Evolutionary conservation across 345 rosid genomes (phyloP).

Genomic region (Rubroshorea leprosula): DNA sequence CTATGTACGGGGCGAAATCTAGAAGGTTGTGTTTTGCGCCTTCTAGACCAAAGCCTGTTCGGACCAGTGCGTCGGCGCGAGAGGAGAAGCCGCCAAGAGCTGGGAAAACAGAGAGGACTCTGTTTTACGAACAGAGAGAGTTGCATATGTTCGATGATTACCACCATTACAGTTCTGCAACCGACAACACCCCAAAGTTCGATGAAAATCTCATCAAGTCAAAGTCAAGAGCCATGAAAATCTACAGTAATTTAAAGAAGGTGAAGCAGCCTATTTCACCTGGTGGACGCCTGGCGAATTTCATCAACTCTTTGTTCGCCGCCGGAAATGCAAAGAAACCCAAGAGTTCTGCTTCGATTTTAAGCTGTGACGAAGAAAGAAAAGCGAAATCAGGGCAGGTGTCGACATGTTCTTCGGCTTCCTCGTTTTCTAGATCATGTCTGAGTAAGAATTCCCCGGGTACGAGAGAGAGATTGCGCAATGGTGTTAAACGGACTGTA

Average conservation of each 20-base stretch:
- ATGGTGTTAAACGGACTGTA: constrained; percentile 55
- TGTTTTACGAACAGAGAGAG: constrained; percentile 45
- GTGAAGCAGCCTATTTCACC: constrained; percentile 90
- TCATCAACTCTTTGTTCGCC: constrained; percentile 68
- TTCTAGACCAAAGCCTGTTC: constrained; percentile 39
- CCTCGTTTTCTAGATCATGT: constrained; percentile 82
- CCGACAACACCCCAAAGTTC: constrained; percentile 26
- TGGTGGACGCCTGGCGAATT: constrained; percentile 40
- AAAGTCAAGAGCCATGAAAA: constrained; percentile 56
- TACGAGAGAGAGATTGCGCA: constrained; percentile 41
- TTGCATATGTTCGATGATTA: constrained; percentile 24
- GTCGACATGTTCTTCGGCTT: constrained; percentile 67
- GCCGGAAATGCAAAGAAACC: constrained; percentile 42
- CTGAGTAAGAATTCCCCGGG: constrained; percentile 57
- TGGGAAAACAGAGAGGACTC: constrained; percentile 30
- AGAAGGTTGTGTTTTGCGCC: constrained; percentile 30
- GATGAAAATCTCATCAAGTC: constrained; percentile 37
- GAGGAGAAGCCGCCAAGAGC: constrained; percentile 33
- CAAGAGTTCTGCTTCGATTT: constrained; percentile 28
- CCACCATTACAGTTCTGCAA: constrained; percentile 26
- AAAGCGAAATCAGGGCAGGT: constrained; percentile 39
- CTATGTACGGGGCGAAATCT: constrained; percentile 37
- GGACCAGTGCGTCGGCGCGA: constrained; percentile 23
- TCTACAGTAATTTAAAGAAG: constrained; percentile 53
- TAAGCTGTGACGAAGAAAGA: constrained; percentile 28